These are phyloP conservation scores for Neurospora hispaniola DNA, from an alignment of 495 filamentous ascomycete genomes.

Conservation along the genomic window DNA sequence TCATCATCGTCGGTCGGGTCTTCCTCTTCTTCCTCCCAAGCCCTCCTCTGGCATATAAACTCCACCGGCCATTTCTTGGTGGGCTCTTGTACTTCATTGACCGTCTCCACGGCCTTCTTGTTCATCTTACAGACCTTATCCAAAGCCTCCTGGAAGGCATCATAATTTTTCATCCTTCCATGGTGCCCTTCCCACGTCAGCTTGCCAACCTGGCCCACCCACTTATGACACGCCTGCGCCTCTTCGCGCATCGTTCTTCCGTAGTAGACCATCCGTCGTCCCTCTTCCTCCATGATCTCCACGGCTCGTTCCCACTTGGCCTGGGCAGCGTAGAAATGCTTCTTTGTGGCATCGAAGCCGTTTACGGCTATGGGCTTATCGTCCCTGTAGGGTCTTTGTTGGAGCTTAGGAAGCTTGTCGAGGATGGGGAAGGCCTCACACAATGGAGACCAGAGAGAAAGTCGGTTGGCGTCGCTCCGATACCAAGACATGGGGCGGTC, in stretches of 20 bases:
- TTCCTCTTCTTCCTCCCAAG: neutral
- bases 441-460: neutral
- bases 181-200: neutral
- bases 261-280: neutral
- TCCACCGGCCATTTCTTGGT: neutral
- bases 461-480: neutral
- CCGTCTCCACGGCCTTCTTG: fast-evolving
- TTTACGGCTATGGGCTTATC: neutral
- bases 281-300: neutral
- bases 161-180: neutral
- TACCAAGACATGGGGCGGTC: neutral
- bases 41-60: neutral
- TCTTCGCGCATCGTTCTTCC: neutral
- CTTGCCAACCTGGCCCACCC: neutral
- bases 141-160: neutral
- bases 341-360: neutral
- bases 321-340: neutral
- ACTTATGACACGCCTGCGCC: neutral
- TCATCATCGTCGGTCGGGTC: neutral
- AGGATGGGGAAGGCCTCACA: neutral
- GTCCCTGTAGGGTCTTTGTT: no score
- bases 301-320: neutral
- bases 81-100: neutral
- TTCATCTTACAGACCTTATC: fast-evolving
- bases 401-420: neutral